Conservation (phyloP, 768 basidiomycete genomes). For the Phanerodontia chrysosporium region DNA sequence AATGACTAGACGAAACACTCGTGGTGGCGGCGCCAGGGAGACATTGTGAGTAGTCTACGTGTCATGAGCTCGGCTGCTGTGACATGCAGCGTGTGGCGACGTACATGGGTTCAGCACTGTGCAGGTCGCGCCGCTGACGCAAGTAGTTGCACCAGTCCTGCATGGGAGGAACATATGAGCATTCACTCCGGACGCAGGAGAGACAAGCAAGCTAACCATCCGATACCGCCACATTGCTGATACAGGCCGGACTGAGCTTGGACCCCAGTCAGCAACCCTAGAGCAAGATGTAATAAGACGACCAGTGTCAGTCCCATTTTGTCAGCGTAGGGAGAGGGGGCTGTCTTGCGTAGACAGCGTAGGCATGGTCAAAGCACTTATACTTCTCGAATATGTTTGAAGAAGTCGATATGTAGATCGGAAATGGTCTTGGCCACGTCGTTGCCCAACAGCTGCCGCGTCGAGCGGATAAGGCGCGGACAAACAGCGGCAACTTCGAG, state of each 20-base stretch:
- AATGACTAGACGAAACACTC: not conserved
- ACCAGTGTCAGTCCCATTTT: not conserved
- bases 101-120: conserved; percentile 41
- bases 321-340: not conserved
- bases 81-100: conserved; percentile 10
- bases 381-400: not conserved
- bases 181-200: not conserved
- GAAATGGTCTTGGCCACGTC: not conserved
- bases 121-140: conserved; percentile 42
- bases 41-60: conserved; percentile 47
- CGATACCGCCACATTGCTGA: conserved; percentile 47
- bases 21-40: conserved; percentile 34
- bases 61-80: not conserved
- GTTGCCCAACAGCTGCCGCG: not conserved
- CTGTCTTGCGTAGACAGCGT: not conserved
- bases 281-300: conserved; percentile 8
- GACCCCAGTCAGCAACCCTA: conserved; percentile 22
- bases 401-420: not conserved
- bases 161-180: not conserved
- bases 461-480: conserved; percentile 23
- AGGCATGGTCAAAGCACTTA: not conserved
- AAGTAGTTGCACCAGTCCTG: conserved; percentile 48
- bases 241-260: conserved; percentile 39
- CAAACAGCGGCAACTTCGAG: conserved; percentile 18
- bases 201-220: conserved; percentile 34